These are phyloP conservation scores for Fermentozyma sake DNA, from an alignment of 1,139 yeast genomes.

Conservation along the genomic window DNA sequence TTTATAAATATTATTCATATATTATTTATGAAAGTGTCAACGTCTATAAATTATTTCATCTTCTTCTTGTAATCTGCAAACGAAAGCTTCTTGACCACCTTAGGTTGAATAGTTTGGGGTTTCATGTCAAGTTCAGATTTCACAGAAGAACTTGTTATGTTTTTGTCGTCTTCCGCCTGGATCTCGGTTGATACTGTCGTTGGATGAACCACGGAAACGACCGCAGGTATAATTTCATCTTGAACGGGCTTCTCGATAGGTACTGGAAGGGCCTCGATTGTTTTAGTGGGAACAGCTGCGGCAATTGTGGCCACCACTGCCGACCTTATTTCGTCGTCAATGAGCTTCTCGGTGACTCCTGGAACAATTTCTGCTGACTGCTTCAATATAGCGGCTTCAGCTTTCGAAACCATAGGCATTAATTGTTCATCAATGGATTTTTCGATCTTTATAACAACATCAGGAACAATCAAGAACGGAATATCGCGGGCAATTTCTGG, in stretches of 20 bases:
- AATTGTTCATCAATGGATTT: conserved; percentile 21
- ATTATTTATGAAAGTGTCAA: no score
- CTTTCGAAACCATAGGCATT: conserved; percentile 9
- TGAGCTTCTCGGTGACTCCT: conserved; percentile 1
- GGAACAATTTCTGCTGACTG: no score
- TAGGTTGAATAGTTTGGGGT: conserved; percentile 12
- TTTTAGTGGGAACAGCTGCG: conserved; percentile 1
- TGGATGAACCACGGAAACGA: conserved; percentile 1
- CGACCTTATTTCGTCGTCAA: conserved; percentile 2
- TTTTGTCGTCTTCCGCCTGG: neutral
- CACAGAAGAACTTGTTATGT: neutral
- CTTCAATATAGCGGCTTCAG: conserved; percentile 4
- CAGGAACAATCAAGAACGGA: conserved; percentile 19
- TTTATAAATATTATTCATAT: conserved; percentile 1
- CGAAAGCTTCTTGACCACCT: conserved; percentile 57
- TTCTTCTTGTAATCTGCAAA: conserved; percentile 82
- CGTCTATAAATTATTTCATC: conserved; percentile 39
- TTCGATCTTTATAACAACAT: conserved; percentile 21
- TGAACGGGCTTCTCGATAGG: neutral
- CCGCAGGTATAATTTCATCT: no score
- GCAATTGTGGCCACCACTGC: conserved; percentile 2
- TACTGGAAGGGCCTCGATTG: no score
- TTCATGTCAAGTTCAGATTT: conserved; percentile 3
- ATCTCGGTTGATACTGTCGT: neutral
- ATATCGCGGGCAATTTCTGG: conserved; percentile 3